These are phyloP conservation scores for Bipolaris cookei DNA, from an alignment of 2,329 filamentous ascomycete species.

Conservation along the genomic window DNA sequence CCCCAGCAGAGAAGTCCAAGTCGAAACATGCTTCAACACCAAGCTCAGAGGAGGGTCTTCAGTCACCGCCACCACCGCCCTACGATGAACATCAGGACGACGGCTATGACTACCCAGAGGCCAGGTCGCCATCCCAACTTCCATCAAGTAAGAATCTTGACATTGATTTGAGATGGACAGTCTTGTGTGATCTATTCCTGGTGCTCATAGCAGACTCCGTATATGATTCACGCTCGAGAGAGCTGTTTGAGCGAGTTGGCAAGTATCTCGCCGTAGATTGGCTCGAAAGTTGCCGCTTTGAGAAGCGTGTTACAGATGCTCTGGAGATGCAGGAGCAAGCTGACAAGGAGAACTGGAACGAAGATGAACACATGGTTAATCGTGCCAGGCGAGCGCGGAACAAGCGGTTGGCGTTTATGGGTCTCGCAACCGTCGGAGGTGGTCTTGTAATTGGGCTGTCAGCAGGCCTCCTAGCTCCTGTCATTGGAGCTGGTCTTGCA, in stretches of 20 bases:
- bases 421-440: conserved; percentile 92
- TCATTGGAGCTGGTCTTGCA: conserved; percentile 92
- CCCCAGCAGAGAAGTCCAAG: conserved; percentile 27
- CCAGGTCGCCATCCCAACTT: conserved; percentile 82
- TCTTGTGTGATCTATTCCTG: conserved; percentile 93
- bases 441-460: conserved; percentile 94
- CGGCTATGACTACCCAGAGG: conserved; percentile 77
- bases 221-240: conserved; percentile 88
- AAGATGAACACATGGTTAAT: conserved; percentile 89
- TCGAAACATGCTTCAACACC: conserved; percentile 42
- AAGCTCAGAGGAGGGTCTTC: conserved; percentile 40
- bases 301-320: conserved; percentile 95
- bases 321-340: conserved; percentile 96
- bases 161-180: conserved; percentile 95
- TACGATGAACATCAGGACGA: conserved; percentile 69
- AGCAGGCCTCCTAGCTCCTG: conserved; percentile 86
- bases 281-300: conserved; percentile 94
- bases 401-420: conserved; percentile 91
- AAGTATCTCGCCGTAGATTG: conserved; percentile 80
- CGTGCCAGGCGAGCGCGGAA: conserved; percentile 82
- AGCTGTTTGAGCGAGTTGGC: conserved; percentile 82
- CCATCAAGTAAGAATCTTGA: conserved; percentile 84
- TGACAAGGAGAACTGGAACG: conserved; percentile 96
- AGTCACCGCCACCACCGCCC: conserved; percentile 61
- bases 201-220: conserved; percentile 94